Evolutionary conservation across 2,329 filamentous ascomycete species (phyloP).

Genomic region (Fusarium sp.): DNA sequence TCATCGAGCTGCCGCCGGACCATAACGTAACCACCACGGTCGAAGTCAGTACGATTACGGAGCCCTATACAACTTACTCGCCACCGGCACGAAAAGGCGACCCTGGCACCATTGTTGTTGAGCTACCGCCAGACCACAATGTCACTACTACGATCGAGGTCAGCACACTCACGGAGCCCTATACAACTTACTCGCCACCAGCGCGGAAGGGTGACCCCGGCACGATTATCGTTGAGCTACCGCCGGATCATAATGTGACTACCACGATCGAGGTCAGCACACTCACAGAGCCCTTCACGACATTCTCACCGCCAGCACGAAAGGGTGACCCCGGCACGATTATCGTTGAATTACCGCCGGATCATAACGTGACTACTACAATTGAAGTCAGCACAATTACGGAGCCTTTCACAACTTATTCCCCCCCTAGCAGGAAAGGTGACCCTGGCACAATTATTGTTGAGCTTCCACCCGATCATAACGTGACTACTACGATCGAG

Average conservation of each 20-base stretch:
- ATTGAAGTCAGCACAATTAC: constrained; percentile 3
- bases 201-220: background rate
- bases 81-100: background rate
- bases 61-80: background rate
- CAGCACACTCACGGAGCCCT: background rate
- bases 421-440: constrained; percentile 13
- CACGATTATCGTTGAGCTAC: constrained; percentile 4
- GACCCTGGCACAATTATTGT: constrained; percentile 28
- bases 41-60: background rate
- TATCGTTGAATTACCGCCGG: constrained; percentile 27
- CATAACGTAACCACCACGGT: too few species aligned
- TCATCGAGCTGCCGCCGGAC: too few species aligned
- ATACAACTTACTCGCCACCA: background rate
- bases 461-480: constrained; percentile 26
- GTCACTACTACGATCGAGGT: constrained; percentile 9
- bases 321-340: constrained; percentile 30
- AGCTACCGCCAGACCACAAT: constrained; percentile 28
- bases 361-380: constrained; percentile 28
- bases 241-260: constrained; percentile 28
- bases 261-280: constrained; percentile 13
- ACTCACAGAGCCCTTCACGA: constrained; percentile 21
- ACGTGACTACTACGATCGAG: constrained; percentile 24
- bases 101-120: constrained; percentile 17
- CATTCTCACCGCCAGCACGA: constrained; percentile 9
- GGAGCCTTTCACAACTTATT: constrained; percentile 17